Conservation (phyloP, 1,139 yeast genomes). For the Pichia sp. region DNA sequence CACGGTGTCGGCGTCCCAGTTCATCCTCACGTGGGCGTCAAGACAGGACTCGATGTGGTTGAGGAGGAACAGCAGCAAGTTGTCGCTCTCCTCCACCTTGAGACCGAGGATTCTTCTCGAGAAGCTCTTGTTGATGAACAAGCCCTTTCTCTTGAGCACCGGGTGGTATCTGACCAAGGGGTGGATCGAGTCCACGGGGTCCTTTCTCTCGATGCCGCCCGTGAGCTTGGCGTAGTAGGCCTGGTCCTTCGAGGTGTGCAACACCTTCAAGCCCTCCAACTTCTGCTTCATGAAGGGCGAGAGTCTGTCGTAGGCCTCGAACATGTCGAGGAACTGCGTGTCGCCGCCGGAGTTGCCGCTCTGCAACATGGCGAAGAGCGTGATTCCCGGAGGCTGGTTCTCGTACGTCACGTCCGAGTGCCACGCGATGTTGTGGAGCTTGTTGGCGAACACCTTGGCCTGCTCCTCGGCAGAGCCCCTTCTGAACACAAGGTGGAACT, state of each 20-base stretch:
- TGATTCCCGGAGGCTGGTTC: conserved; percentile 63
- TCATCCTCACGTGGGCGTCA: conserved; percentile 54
- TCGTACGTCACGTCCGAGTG: conserved; percentile 72
- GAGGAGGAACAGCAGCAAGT: conserved; percentile 49
- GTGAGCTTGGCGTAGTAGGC: conserved; percentile 49
- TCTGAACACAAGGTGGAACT: conserved; percentile 58
- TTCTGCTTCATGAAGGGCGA: conserved; percentile 57
- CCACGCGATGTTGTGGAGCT: conserved; percentile 42
- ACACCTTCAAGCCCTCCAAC: conserved; percentile 53
- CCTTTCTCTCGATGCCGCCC: conserved; percentile 63
- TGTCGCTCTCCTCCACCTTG: conserved; percentile 59
- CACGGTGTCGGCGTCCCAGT: conserved; percentile 57
- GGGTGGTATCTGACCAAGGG: conserved; percentile 70
- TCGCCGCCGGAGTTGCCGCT: conserved; percentile 63
- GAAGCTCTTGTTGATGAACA: conserved; percentile 59
- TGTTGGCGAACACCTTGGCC: conserved; percentile 35
- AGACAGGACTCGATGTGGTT: conserved; percentile 47
- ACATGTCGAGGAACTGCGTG: conserved; percentile 61
- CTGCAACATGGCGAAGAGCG: conserved; percentile 62
- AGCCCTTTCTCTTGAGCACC: conserved; percentile 56
- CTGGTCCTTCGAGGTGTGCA: conserved; percentile 68
- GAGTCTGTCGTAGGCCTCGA: conserved; percentile 64
- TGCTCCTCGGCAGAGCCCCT: conserved; percentile 41
- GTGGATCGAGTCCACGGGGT: conserved; percentile 55
- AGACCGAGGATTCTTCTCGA: conserved; percentile 60